Base-by-base conservation (phyloP, 345 rosid species). In the Eucalyptus fibrosa region DNA sequence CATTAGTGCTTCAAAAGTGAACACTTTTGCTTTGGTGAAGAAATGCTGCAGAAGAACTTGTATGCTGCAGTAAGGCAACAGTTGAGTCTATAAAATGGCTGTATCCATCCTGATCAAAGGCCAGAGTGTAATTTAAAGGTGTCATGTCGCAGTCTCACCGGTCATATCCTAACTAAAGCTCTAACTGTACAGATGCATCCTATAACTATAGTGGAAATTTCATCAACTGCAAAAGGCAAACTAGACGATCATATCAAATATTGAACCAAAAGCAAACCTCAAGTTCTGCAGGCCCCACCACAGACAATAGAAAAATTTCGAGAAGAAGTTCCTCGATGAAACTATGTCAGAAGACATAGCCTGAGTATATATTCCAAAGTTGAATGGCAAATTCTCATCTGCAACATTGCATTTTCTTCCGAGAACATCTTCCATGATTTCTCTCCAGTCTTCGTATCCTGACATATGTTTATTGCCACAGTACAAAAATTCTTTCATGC, bases 271-370 rank as follows among this genome's bases (percentile, higher is more conserved):
- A 26, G 30, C 65, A 90, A 40, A 97, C 99, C 99, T 97, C 92
- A 96, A 91, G 90, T 97, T 97, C 91, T 97, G 98, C 77, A 97
- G 92, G 49, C 99, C 99, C 98, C 98, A 97, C 99, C 99, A 96
- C 18, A 96, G 95, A 89, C 98, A 97, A 92, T 94, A 96, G 86
- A 93, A 94, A 91, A 96, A 96, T 90, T 95, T 96, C 32, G 96
- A 88, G 93, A 93, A 83, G 80, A 97, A 94, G 17, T 86, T 50
- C 49, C 93, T 90, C 21, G 97, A 94, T 5, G 93, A 62, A 86
- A 94, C 92, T 91, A 95, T 96, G 69, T 92, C 94, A 23, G 96
- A 94, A 32, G 93, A 40, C 89, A 97, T 91, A 60, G 98, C 99
- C 86, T 94, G 97, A 12, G 92, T 91, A 90, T 94, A 97, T 90